Evolutionary conservation across 192 early-diverging fungal species (phyloP).

Genomic region (Coemansia sp.): DNA sequence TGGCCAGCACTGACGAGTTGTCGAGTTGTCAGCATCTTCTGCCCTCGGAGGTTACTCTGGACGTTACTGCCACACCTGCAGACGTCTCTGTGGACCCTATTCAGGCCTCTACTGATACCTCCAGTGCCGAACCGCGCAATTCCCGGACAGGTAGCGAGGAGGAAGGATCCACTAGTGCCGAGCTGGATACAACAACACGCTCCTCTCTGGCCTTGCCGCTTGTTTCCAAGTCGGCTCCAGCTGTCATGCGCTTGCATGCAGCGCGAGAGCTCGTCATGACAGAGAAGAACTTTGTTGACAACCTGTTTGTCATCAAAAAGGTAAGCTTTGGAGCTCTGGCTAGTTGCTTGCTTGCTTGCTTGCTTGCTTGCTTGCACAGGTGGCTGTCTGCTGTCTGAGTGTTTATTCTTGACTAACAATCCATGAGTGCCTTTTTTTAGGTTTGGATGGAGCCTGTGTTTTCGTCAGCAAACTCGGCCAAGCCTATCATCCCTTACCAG

Average conservation of each 20-base stretch:
- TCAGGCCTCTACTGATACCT: background rate
- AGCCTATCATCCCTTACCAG: slow-evolving; percentile 54
- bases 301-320: slow-evolving; percentile 54
- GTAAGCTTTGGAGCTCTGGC: slow-evolving; percentile 2
- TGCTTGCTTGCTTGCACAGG: background rate
- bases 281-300: slow-evolving; percentile 55
- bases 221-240: slow-evolving; percentile 24
- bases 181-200: background rate
- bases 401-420: background rate
- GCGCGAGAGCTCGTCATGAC: slow-evolving; percentile 52
- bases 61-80: background rate
- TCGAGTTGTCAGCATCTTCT: background rate
- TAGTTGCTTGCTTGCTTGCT: background rate
- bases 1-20: slow-evolving; percentile 46
- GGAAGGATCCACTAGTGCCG: slow-evolving; percentile 21
- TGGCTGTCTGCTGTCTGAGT: background rate
- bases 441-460: slow-evolving; percentile 56
- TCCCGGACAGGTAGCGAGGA: slow-evolving; percentile 2
- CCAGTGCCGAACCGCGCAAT: background rate
- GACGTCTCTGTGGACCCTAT: background rate
- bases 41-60: background rate
- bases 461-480: slow-evolving; percentile 48
- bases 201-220: background rate
- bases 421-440: background rate
- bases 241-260: slow-evolving; percentile 48